A percentile compares a stretch with the other conserved stretches of the same genome.
Evolutionary conservation across 2,329 filamentous ascomycete species (phyloP).

Genomic region (Polytolypa hystricis): DNA sequence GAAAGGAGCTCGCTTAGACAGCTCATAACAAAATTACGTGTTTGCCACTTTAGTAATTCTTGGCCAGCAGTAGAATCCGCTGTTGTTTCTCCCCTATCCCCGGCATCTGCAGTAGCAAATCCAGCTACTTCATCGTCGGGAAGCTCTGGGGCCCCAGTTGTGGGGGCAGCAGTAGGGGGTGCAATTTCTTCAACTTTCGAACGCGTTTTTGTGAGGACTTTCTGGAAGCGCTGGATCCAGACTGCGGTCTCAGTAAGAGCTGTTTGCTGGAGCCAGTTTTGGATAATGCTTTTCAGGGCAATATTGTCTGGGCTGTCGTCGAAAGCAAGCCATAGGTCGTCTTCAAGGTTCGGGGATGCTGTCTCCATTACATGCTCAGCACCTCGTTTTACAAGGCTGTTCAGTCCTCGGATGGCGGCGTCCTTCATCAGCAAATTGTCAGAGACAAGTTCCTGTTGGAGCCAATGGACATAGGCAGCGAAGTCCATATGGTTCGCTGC

Average conservation of each 20-base stretch:
- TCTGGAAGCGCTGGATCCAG: conserved; percentile 88
- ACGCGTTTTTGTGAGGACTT: conserved; percentile 77
- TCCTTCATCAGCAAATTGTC: conserved; percentile 59
- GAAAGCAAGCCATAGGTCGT: conserved; percentile 81
- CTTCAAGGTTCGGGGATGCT: conserved; percentile 69
- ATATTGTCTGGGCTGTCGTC: conserved; percentile 66
- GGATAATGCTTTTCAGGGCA: conserved; percentile 74
- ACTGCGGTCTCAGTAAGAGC: conserved; percentile 63
- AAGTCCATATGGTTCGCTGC: conserved; percentile 82
- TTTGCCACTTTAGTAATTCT: conserved; percentile 89
- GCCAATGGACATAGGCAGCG: conserved; percentile 64
- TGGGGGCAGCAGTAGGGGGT: conserved; percentile 26
- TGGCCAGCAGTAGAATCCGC: conserved; percentile 51
- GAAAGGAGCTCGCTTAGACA: conserved; percentile 74
- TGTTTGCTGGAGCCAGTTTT: conserved; percentile 89
- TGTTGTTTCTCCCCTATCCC: conserved; percentile 46
- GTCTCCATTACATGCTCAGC: conserved; percentile 69
- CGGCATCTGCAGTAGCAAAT: conserved; percentile 66
- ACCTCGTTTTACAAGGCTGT: conserved; percentile 90
- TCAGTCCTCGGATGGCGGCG: conserved; percentile 75
- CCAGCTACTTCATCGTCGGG: conserved; percentile 95
- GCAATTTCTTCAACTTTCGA: conserved; percentile 46
- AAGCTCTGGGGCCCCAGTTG: conserved; percentile 54
- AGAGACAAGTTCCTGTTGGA: conserved; percentile 69
- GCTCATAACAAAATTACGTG: conserved; percentile 84